phyloP scores from a whole-genome alignment of 805 yeast species.

The Spathaspora sp. region DNA sequence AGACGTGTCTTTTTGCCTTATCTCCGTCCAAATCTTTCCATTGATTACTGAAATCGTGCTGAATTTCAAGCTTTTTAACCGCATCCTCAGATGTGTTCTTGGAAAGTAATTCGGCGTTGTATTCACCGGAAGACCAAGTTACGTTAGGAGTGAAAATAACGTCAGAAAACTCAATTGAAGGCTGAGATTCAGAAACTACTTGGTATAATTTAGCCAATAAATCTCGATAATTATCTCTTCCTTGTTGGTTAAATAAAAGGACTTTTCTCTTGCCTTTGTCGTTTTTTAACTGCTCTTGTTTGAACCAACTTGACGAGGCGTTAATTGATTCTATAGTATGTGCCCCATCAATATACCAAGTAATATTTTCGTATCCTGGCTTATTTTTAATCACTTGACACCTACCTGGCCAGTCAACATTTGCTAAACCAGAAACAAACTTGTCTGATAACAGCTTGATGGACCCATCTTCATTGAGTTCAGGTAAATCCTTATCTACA shows the following conservation, averaged over 20 bases:
- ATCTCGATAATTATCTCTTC: constrained; percentile 70
- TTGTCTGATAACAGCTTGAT: constrained; percentile 40
- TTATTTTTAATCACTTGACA: constrained; percentile 66
- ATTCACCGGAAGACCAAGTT: constrained; percentile 82
- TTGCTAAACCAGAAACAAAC: constrained; percentile 56
- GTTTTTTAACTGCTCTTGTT: constrained; percentile 12
- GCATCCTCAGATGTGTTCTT: constrained; percentile 76
- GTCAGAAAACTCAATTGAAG: constrained; percentile 56
- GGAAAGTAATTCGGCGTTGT: constrained; percentile 79
- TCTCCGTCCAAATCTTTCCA: constrained; percentile 57
- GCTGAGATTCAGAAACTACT: constrained; percentile 27
- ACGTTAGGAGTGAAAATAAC: constrained; percentile 87
- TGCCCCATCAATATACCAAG: constrained; percentile 95
- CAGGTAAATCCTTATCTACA: constrained; percentile 20
- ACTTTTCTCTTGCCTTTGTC: constrained; percentile 38
- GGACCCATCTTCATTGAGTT: constrained; percentile 13
- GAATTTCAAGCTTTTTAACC: constrained; percentile 79
- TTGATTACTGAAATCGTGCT: constrained; percentile 62
- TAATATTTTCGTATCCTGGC: constrained; percentile 38
- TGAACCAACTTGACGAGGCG: constrained; percentile 83
- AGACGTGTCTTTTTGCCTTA: constrained; percentile 41
- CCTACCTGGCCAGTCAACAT: constrained; percentile 91
- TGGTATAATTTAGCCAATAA: constrained; percentile 54
- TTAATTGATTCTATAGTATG: constrained; percentile 86
- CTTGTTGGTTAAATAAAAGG: constrained; percentile 89